Conservation (phyloP, 768 basidiomycete genomes). For the Lentinus tigrinus region DNA sequence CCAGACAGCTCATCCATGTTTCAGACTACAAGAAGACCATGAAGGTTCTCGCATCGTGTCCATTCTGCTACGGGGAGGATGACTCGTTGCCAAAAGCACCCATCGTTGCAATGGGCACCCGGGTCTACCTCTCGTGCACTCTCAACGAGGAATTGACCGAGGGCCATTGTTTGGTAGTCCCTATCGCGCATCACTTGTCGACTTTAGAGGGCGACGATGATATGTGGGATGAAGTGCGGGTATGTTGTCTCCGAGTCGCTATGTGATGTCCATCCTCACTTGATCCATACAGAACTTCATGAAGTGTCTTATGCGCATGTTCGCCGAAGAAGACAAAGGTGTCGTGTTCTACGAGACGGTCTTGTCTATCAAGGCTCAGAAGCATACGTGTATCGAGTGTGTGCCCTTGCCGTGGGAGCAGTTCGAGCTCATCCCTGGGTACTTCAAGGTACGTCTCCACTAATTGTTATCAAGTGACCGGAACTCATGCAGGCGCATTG, state of each 20-base stretch:
- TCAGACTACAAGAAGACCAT: conserved; percentile 94
- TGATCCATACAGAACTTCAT: conserved; percentile 53
- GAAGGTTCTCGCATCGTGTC: conserved; percentile 81
- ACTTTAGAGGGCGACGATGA: conserved; percentile 96
- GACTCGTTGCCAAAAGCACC: conserved; percentile 87
- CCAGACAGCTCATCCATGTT: neutral
- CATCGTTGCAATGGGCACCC: conserved; percentile 86
- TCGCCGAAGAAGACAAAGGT: conserved; percentile 87
- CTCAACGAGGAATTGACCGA: conserved; percentile 82
- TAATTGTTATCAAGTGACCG: neutral
- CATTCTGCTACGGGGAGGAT: conserved; percentile 91
- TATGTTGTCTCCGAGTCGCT: conserved; percentile 37
- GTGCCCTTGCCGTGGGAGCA: conserved; percentile 88
- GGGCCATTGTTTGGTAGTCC: conserved; percentile 94
- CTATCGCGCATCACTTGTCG: conserved; percentile 89
- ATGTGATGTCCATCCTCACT: neutral
- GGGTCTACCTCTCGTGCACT: conserved; percentile 90
- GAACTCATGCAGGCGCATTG: neutral
- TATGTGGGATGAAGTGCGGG: conserved; percentile 95
- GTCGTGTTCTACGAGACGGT: conserved; percentile 96
- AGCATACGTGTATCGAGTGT: conserved; percentile 91
- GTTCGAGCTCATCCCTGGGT: conserved; percentile 86
- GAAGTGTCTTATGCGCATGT: conserved; percentile 97
- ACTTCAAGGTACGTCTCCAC: conserved; percentile 73
- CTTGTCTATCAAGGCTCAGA: conserved; percentile 80